A percentile compares a stretch with the other conserved stretches of the same genome.
These are phyloP conservation scores for Claviceps digitariae DNA, from an alignment of 2,329 filamentous ascomycete species.

Conservation along the genomic window DNA sequence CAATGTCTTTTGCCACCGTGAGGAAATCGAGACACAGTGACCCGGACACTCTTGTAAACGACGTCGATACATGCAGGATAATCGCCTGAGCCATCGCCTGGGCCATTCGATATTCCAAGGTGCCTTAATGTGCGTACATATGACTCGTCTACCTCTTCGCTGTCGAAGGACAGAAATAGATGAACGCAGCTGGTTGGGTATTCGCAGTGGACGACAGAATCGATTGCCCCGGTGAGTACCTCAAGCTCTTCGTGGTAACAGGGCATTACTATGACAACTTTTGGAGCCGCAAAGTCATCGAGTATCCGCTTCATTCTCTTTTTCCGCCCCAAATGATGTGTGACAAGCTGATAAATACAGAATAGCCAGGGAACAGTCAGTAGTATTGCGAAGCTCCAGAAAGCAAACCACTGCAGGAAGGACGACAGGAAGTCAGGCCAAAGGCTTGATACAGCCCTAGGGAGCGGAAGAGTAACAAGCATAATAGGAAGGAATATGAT, in stretches of 20 bases:
- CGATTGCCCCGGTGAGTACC: slow-evolving; percentile 69
- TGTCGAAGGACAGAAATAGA: slow-evolving; percentile 91
- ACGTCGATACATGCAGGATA: slow-evolving; percentile 90
- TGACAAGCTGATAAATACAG: slow-evolving; percentile 83
- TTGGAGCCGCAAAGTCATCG: slow-evolving; percentile 75
- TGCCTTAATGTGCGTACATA: slow-evolving; percentile 78
- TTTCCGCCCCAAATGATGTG: slow-evolving; percentile 67
- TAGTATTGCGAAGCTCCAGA: slow-evolving; percentile 80
- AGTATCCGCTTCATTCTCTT: slow-evolving; percentile 74
- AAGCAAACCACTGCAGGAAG: slow-evolving; percentile 85
- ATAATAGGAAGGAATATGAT: slow-evolving; percentile 84
- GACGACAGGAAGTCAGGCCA: slow-evolving; percentile 58
- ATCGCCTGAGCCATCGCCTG: slow-evolving; percentile 56
- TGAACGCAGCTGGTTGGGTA: slow-evolving; percentile 89
- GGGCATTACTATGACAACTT: slow-evolving; percentile 93
- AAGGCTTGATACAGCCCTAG: slow-evolving; percentile 52
- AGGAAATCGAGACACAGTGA: slow-evolving; percentile 83
- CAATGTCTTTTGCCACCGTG: slow-evolving; percentile 91
- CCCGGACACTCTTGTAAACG: slow-evolving; percentile 63
- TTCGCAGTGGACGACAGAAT: slow-evolving; percentile 87
- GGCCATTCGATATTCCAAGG: slow-evolving; percentile 65
- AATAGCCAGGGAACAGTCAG: slow-evolving; percentile 84
- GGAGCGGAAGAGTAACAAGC: slow-evolving; percentile 81
- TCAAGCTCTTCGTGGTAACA: slow-evolving; percentile 88
- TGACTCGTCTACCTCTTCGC: slow-evolving; percentile 74